These are phyloP conservation scores for Fonsecaea nubica DNA, from an alignment of 2,329 filamentous ascomycete genomes.

Conservation along the genomic window DNA sequence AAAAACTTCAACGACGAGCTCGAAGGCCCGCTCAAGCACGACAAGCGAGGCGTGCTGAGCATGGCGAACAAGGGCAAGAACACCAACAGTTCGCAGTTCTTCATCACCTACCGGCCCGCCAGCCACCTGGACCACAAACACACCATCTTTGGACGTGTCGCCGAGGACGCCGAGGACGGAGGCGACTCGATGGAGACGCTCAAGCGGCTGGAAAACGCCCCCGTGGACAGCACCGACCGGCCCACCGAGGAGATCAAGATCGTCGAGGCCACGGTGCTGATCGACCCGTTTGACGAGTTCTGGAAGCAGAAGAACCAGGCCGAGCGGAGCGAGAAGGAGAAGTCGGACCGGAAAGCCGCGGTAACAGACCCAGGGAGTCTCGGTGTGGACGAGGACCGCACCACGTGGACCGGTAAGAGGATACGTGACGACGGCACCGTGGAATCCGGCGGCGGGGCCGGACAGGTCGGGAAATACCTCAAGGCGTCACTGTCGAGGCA, in stretches of 20 bases:
- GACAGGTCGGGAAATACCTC: conserved; percentile 81
- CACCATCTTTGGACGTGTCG: conserved; percentile 90
- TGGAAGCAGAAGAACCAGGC: conserved; percentile 73
- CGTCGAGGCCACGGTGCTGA: conserved; percentile 80
- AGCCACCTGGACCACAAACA: conserved; percentile 93
- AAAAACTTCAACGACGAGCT: conserved; percentile 95
- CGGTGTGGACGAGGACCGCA: conserved; percentile 63
- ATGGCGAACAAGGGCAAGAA: conserved; percentile 99
- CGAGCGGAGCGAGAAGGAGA: conserved; percentile 60
- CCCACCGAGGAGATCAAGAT: conserved; percentile 82
- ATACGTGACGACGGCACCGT: conserved; percentile 72
- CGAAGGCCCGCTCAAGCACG: conserved; percentile 85
- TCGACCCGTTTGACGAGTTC: conserved; percentile 96
- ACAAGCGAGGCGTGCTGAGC: conserved; percentile 76
- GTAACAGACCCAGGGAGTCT: not conserved
- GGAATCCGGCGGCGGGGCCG: conserved; percentile 53
- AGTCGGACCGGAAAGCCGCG: conserved; percentile 13
- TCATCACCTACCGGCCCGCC: conserved; percentile 84
- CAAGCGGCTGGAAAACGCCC: conserved; percentile 75
- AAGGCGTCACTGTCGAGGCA: conserved; percentile 54
- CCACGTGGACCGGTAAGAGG: conserved; percentile 96
- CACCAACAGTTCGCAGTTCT: conserved; percentile 94
- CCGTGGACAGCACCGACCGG: conserved; percentile 75
- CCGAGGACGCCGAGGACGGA: conserved; percentile 63
- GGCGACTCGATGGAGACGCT: conserved; percentile 64